A percentile compares a stretch with the other conserved stretches of the same genome.
Conservation (phyloP, 306 rosid genomes). For the Cucurbita ficifolia region DNA sequence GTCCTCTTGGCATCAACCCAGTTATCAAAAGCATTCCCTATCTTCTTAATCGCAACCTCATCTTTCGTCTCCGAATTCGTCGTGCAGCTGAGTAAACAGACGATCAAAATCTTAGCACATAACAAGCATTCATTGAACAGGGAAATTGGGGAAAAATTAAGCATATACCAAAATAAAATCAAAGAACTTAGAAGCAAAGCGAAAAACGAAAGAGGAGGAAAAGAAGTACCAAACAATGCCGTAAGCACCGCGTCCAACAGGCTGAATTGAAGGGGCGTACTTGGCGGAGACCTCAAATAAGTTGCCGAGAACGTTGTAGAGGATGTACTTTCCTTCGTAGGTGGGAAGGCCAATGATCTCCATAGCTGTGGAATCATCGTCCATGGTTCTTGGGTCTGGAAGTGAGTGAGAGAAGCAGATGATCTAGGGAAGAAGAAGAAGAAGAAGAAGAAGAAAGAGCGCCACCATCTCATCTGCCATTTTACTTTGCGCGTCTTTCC, state of each 20-base stretch:
- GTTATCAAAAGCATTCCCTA: slow-evolving; percentile 55
- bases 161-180: background rate
- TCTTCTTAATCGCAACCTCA: slow-evolving; percentile 59
- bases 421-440: background rate
- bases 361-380: slow-evolving; percentile 20
- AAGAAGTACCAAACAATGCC: slow-evolving; percentile 72
- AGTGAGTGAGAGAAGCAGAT: background rate
- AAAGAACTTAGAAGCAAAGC: background rate
- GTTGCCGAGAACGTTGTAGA: slow-evolving; percentile 65
- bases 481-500: background rate
- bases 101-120: background rate
- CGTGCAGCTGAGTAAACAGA: slow-evolving; percentile 31
- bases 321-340: slow-evolving; percentile 41
- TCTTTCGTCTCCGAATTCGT: slow-evolving; percentile 39
- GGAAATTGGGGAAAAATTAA: background rate
- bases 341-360: slow-evolving; percentile 29
- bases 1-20: slow-evolving; percentile 60
- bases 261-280: slow-evolving; percentile 66
- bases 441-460: background rate
- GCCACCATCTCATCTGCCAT: background rate
- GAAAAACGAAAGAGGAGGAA: background rate
- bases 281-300: slow-evolving; percentile 58
- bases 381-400: background rate
- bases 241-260: slow-evolving; percentile 93
- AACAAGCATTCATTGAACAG: background rate